Conservation (phyloP, 305 asterid genomes). For the Fraxinus xanthoxyloides region DNA sequence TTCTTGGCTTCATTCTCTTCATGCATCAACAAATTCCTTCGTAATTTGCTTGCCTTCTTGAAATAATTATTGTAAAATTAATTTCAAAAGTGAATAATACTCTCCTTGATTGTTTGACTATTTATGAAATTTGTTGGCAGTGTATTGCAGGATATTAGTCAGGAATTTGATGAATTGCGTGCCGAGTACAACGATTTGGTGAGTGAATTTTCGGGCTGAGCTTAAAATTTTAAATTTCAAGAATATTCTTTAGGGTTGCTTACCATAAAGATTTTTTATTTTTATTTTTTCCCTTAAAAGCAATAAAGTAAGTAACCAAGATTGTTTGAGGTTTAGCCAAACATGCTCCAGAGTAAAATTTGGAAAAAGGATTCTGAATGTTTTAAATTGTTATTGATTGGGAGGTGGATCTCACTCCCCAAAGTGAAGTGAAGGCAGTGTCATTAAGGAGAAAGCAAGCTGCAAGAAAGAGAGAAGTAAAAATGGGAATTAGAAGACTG, state of each 20-base stretch:
- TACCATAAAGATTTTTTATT: neutral
- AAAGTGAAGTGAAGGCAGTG: slow-evolving; percentile 43
- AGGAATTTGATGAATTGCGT: slow-evolving; percentile 69
- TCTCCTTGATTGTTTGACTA: neutral
- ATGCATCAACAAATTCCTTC: slow-evolving; percentile 99
- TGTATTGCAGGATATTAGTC: slow-evolving; percentile 70
- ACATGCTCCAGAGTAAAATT: neutral
- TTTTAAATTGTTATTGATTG: slow-evolving; percentile 11
- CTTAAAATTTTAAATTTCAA: neutral
- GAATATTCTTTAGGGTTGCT: neutral
- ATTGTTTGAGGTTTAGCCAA: neutral
- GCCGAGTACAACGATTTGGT: slow-evolving; percentile 68
- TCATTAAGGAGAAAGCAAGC: slow-evolving; percentile 59
- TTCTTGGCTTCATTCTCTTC: slow-evolving; percentile 74
- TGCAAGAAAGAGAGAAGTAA: slow-evolving; percentile 72
- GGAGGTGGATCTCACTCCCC: slow-evolving; percentile 58
- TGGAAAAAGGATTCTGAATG: neutral
- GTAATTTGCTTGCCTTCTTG: slow-evolving; percentile 34
- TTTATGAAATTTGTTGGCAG: slow-evolving; percentile 33
- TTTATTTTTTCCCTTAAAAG: neutral
- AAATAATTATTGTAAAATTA: neutral
- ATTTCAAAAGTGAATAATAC: neutral
- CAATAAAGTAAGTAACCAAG: neutral
- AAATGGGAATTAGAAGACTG: slow-evolving; percentile 67
- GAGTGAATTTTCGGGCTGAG: slow-evolving; percentile 8